Evolutionary conservation across 495 filamentous ascomycete genomes (phyloP).

Genomic region (Diplogelasinospora grovesii): DNA sequence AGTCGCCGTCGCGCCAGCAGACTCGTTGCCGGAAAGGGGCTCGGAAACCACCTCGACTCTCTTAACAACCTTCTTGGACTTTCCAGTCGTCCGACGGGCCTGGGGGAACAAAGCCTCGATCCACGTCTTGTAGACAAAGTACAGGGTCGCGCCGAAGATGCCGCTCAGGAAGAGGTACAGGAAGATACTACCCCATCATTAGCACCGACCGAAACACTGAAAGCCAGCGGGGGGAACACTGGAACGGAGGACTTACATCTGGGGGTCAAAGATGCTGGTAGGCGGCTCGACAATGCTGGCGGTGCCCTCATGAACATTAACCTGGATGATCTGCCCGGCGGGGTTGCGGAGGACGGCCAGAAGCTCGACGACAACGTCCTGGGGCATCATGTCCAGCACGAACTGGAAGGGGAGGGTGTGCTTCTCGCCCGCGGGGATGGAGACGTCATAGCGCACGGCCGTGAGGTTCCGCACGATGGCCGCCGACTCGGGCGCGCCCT

Average conservation of each 20-base stretch:
- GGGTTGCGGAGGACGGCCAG: conserved; percentile 60
- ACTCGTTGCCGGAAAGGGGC: conserved; percentile 61
- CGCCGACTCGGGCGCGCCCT: conserved; percentile 45
- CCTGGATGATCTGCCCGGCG: conserved; percentile 61
- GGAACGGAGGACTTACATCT: conserved; percentile 92
- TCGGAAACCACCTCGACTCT: conserved; percentile 43
- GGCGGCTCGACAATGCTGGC: conserved; percentile 89
- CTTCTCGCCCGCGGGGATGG: conserved; percentile 72
- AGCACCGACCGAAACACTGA: conserved; percentile 18
- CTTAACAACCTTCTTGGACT: conserved; percentile 57
- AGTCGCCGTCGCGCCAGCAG: conserved; percentile 59
- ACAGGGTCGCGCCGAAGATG: conserved; percentile 69
- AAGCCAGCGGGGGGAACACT: conserved; percentile 4
- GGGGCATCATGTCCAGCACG: conserved; percentile 85
- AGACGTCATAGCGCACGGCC: conserved; percentile 60
- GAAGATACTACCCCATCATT: conserved; percentile 66
- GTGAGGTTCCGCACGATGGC: conserved; percentile 79
- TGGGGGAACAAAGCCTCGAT: conserved; percentile 94
- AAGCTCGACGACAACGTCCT: conserved; percentile 75
- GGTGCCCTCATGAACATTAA: conserved; percentile 78
- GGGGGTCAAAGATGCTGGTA: conserved; percentile 88
- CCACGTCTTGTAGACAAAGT: conserved; percentile 98
- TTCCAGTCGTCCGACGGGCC: conserved; percentile 60
- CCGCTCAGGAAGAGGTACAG: conserved; percentile 87
- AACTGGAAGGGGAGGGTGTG: conserved; percentile 75